Evolutionary conservation across 176 grass and related monocot genomes (phyloP).

Genomic region (Phoenix dactylifera): DNA sequence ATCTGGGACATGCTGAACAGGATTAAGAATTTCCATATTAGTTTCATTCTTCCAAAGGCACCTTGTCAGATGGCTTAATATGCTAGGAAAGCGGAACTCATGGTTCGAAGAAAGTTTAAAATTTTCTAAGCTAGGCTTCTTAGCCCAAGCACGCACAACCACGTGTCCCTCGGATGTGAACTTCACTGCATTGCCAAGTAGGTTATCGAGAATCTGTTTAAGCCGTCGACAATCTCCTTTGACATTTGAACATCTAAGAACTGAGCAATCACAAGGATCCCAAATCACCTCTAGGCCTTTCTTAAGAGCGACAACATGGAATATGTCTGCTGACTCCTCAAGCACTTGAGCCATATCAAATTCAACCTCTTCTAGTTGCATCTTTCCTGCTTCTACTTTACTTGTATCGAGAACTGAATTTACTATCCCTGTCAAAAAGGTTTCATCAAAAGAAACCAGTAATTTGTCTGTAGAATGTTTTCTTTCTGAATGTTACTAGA

Average conservation of each 20-base stretch:
- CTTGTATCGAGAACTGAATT: conserved; percentile 65
- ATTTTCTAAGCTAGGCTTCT: conserved; percentile 23
- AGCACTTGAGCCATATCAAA: conserved; percentile 60
- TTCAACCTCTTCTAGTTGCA: conserved; percentile 47
- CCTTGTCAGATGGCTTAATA: not conserved
- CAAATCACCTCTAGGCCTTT: conserved; percentile 63
- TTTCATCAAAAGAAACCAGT: too few relatives aligned
- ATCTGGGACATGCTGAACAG: conserved; percentile 12
- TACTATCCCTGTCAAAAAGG: conserved; percentile 36
- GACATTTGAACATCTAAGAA: conserved; percentile 23
- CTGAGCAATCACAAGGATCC: conserved; percentile 72
- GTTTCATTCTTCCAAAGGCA: conserved; percentile 18
- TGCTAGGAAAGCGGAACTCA: not conserved
- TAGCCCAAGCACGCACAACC: conserved; percentile 54
- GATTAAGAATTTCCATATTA: not conserved
- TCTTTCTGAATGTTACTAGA: too few relatives aligned
- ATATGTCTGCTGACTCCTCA: conserved; percentile 64
- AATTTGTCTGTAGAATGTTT: too few relatives aligned
- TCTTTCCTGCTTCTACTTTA: conserved; percentile 81
- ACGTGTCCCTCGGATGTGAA: conserved; percentile 54
- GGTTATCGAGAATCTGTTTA: conserved; percentile 77
- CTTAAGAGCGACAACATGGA: conserved; percentile 32
- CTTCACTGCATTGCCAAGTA: conserved; percentile 77
- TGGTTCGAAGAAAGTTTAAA: conserved; percentile 24
- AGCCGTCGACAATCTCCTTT: conserved; percentile 45